Base-by-base conservation (phyloP, 148 eudicot genomes). In the Limonium bicolor region DNA sequence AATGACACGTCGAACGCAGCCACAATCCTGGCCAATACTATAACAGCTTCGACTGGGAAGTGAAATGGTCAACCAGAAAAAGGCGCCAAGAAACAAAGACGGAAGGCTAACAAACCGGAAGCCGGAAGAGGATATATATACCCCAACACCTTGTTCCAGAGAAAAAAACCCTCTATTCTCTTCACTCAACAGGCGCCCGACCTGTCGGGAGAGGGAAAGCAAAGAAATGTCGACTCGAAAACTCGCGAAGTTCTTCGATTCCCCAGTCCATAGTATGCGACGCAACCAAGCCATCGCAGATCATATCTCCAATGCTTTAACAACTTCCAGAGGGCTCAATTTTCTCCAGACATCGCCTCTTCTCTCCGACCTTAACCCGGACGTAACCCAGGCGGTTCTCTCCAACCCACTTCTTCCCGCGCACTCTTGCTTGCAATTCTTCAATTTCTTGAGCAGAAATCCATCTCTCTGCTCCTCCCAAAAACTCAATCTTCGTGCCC, bases 341-440 rank as follows among this genome's bases (percentile, higher is more conserved):
- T 18, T 54, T 48, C 60, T 74, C 46, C 44, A 55, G 9, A 41
- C 61, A 53, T 15, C 67, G 6, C 59, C 60, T n/a, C 42, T 69
- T 21, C 57, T 74, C 46, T 14, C 64, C 51, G 41, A 51, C 10
- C 42, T 73, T 2, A 71, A 72, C 61, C 39, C 94, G 3, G 13
- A 60, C 16, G 53, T 68, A 11, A 66, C 71, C 31, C 69, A 66
- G 15, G 69, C 64, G 43, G 83, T 88, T 59, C 65, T 88, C 27
- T 59, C 82, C 10, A 64, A 83, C 61, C 72, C 77, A 33, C 14
- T 45, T 11, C 59, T 80, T 28, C 86, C 90, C 7, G 10, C 59
- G 7, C 20, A 41, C 15, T 62, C 71, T 30, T 77, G 92, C 56
- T 48, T 80, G 39, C 44, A 48, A 11, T 77, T 83, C 76, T 77